Percentiles rank a stretch among this genome's conserved stretches.
These are phyloP conservation scores for Hevea brasiliensis DNA, from an alignment of 345 rosid species.

Conservation along the genomic window DNA sequence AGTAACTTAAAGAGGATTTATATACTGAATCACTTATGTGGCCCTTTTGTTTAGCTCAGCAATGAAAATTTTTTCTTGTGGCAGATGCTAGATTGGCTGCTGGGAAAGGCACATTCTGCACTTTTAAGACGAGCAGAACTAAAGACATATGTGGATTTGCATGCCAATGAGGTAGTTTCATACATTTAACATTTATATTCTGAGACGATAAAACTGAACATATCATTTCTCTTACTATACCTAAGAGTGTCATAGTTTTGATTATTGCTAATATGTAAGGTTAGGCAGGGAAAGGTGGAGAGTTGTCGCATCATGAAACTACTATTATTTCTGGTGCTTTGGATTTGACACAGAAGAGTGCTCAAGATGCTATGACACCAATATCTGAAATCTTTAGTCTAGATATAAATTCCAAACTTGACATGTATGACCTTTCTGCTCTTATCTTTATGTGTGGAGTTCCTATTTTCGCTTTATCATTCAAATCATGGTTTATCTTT, in stretches of 20 bases:
- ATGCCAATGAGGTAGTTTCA: conserved; percentile 13
- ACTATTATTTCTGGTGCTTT: conserved; percentile 74
- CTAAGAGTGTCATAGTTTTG: background rate
- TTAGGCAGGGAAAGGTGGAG: conserved; percentile 86
- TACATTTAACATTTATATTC: background rate
- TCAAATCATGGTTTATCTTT: background rate
- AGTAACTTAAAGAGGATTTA: background rate
- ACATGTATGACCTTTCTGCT: conserved; percentile 39
- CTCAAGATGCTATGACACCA: conserved; percentile 77
- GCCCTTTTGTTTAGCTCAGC: background rate
- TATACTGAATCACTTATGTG: background rate
- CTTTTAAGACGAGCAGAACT: conserved; percentile 20
- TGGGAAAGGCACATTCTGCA: conserved; percentile 17
- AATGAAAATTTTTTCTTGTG: background rate
- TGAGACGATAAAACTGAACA: background rate
- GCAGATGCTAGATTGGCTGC: conserved; percentile 18
- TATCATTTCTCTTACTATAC: background rate
- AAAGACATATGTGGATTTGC: conserved; percentile 19
- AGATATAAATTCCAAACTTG: conserved; percentile 58
- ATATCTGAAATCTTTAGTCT: conserved; percentile 55
- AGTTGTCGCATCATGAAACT: conserved; percentile 69
- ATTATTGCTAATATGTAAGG: background rate
- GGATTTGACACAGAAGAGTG: conserved; percentile 75
- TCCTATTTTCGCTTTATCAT: background rate
- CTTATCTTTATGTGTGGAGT: background rate